These are phyloP conservation scores for Harringtonia aguacate DNA, from an alignment of 2,329 filamentous ascomycete genomes.

Conservation along the genomic window DNA sequence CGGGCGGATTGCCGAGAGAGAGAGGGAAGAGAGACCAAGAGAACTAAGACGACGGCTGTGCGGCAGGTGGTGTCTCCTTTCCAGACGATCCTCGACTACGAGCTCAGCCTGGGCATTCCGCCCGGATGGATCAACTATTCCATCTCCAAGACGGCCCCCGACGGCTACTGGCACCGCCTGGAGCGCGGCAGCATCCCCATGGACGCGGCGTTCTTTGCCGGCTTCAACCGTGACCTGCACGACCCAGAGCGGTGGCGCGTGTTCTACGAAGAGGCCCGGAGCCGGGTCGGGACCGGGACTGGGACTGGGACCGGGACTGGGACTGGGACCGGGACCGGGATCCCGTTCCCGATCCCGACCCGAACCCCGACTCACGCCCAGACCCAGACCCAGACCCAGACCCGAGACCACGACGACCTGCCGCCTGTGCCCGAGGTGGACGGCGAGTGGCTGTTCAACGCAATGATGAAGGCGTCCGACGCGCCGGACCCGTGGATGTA, in stretches of 20 bases:
- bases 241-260: constrained; percentile 55
- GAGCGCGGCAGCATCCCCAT: constrained; percentile 75
- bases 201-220: constrained; percentile 62
- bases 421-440: constrained; percentile 65
- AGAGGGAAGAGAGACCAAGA: background rate
- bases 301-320: no score
- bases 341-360: no score
- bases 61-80: constrained; percentile 78
- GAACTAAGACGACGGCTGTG: no score
- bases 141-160: constrained; percentile 66
- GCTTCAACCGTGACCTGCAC: constrained; percentile 66
- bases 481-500: constrained; percentile 78
- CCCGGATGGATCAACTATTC: constrained; percentile 86
- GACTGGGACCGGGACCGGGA: no score
- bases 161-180: constrained; percentile 79
- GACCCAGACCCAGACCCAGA: no score
- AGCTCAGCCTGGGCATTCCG: constrained; percentile 64
- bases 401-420: constrained; percentile 23
- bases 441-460: constrained; percentile 70
- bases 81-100: constrained; percentile 87
- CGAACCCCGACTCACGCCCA: no score
- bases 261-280: constrained; percentile 39
- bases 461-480: constrained; percentile 73
- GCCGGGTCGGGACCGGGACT: no score
- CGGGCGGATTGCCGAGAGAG: background rate